phyloP scores from a whole-genome alignment of 345 rosid species.

The Eutrema japonicum region DNA sequence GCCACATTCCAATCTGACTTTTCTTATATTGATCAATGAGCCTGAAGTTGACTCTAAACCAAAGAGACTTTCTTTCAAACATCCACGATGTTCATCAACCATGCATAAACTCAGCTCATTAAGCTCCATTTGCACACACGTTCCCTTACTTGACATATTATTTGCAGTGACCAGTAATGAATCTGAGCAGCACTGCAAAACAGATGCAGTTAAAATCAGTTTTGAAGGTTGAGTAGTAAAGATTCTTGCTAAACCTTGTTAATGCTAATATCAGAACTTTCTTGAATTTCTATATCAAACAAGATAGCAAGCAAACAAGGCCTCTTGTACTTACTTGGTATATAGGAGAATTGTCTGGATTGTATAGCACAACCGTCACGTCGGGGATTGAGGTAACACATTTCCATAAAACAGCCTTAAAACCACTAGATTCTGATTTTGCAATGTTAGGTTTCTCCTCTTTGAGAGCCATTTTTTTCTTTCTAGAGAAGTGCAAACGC shows the following conservation, averaged over 20 bases:
- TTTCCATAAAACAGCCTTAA: conserved; percentile 77
- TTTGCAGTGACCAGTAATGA: conserved; percentile 81
- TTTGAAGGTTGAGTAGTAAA: conserved; percentile 4
- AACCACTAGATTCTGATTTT: conserved; percentile 59
- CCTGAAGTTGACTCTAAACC: conserved; percentile 77
- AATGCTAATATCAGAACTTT: conserved; percentile 1
- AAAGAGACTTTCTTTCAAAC: conserved; percentile 75
- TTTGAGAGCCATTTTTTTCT: conserved; percentile 72
- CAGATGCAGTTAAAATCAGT: not conserved
- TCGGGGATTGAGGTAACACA: conserved; percentile 82
- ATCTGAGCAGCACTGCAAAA: conserved; percentile 72
- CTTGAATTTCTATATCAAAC: too few species aligned
- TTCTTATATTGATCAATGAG: conserved; percentile 72
- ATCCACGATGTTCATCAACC: conserved; percentile 83
- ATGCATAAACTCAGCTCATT: conserved; percentile 79
- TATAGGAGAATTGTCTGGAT: conserved; percentile 58
- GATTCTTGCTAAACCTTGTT: conserved; percentile 13
- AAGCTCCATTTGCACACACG: conserved; percentile 79
- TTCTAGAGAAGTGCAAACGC: conserved; percentile 62
- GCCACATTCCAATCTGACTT: conserved; percentile 76
- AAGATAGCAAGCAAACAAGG: too few species aligned
- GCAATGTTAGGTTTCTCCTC: conserved; percentile 54
- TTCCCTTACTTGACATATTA: conserved; percentile 72
- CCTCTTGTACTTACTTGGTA: conserved; percentile 68
- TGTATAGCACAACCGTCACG: conserved; percentile 67